A percentile compares a stretch with the other conserved stretches of the same genome.
Conservation (phyloP, 495 filamentous ascomycete species). For the Cryomyces antarcticus region DNA sequence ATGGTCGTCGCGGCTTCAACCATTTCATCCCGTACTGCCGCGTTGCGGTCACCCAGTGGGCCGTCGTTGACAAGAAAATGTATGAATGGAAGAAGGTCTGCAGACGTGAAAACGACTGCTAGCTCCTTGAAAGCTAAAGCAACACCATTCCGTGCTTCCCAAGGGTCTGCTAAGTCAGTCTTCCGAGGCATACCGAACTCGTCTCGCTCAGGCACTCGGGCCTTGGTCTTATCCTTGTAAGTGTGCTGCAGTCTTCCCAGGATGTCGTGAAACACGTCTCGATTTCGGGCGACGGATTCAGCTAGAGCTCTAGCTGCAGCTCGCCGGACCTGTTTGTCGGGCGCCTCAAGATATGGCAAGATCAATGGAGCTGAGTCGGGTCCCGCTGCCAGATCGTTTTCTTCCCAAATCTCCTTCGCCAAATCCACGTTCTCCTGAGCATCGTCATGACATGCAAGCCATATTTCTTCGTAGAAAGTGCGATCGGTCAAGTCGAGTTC, state of each 20-base stretch:
- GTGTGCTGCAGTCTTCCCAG: slow-evolving; percentile 40
- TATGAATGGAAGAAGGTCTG: slow-evolving; percentile 54
- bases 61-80: slow-evolving; percentile 68
- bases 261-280: slow-evolving; percentile 31
- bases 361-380: slow-evolving; percentile 40
- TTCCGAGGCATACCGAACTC: slow-evolving; percentile 86
- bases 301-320: slow-evolving; percentile 72
- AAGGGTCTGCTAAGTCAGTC: slow-evolving; percentile 62
- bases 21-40: slow-evolving; percentile 66
- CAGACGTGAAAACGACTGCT: slow-evolving; percentile 41
- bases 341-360: slow-evolving; percentile 57
- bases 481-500: slow-evolving; percentile 80
- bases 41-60: slow-evolving; percentile 60
- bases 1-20: slow-evolving; percentile 74
- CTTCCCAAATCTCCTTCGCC: slow-evolving; percentile 79
- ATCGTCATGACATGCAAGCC: slow-evolving; percentile 82
- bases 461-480: slow-evolving; percentile 73
- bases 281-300: slow-evolving; percentile 40
- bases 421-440: slow-evolving; percentile 72
- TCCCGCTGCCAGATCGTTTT: slow-evolving; percentile 61
- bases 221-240: slow-evolving; percentile 62
- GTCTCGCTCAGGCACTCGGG: slow-evolving; percentile 61
- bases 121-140: slow-evolving; percentile 72
- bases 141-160: slow-evolving; percentile 75
- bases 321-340: slow-evolving; percentile 59